Evolutionary conservation across 2,329 filamentous ascomycete species (phyloP), one percentile per base, ranked within the genome.

Genomic region (Rugonectria rugulosa): DNA sequence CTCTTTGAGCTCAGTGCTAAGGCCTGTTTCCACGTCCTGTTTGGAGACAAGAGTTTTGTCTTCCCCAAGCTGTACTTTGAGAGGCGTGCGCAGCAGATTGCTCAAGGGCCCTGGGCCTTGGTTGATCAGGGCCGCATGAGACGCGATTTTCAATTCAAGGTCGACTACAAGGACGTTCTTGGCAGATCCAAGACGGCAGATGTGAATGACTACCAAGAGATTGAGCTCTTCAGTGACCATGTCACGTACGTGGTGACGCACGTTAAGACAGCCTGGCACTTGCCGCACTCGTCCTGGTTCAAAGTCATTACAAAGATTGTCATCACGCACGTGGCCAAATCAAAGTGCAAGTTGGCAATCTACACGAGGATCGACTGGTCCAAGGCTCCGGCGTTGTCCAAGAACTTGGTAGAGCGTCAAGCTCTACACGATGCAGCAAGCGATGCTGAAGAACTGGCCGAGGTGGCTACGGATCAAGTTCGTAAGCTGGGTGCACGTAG

Each of bases 21-120:
- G 73, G 92, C 91, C 0, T 87, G 97, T 54, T 99, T 98, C 73
- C 94, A 98, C 69, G 91, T 98, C 14, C 83, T 99, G 46, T 99
- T 98, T 73, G 95, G 95, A 31, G 95, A 99, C 73, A 96, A 94
- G 76, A 96, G 91, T 71, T 91, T 93, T 27, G 88, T 98, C 32
- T 99, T 97, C 75, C 92, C 95, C 66, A 87, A 94, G 68, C 80
- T 98, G 24, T 94, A 97, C 71, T 89, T 91, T 70, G 92, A 96
- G 71, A 84, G 90, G 46, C 84, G 88, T 66, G 91, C 90, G 12
- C 85, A 88, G 71, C 86, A 88, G 59, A 92, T 97, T 59, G 86
- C 89, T 2, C 93, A 97, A 73, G 90, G 91, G 0, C 91, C 94
- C 0, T 99, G 95, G 95, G 79, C 81, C 15, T 80, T 87, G 43